Evolutionary conservation across 345 rosid species (phyloP).

Genomic region (Brassica nigra): DNA sequence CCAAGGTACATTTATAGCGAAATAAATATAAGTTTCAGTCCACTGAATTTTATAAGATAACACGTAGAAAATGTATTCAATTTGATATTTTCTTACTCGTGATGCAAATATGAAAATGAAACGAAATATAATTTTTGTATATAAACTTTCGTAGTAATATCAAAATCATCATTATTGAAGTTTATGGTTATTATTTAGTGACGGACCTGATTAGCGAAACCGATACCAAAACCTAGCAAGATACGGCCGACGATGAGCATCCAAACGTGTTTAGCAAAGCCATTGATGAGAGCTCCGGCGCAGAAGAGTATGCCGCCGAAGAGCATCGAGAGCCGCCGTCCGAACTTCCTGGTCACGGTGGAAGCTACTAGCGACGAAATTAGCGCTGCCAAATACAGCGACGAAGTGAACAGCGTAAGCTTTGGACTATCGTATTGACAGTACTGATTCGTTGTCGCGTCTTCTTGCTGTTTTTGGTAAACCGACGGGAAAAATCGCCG

Average conservation of each 20-base stretch:
- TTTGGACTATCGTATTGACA: conserved; percentile 74
- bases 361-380: conserved; percentile 79
- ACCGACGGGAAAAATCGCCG: conserved; percentile 72
- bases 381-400: conserved; percentile 86
- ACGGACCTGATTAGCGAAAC: conserved; percentile 95
- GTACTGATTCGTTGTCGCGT: conserved; percentile 61
- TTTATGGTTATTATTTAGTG: background rate
- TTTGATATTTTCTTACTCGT: background rate
- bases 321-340: conserved; percentile 85
- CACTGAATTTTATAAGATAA: background rate
- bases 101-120: background rate
- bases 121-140: background rate
- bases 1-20: conserved; percentile 29
- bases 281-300: conserved; percentile 87
- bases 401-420: conserved; percentile 88
- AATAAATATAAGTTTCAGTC: background rate
- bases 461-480: conserved; percentile 49
- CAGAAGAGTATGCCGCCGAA: conserved; percentile 85
- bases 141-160: background rate
- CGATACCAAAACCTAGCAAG: conserved; percentile 93
- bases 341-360: conserved; percentile 69
- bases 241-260: conserved; percentile 92
- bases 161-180: conserved; percentile 1
- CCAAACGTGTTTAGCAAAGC: conserved; percentile 76
- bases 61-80: background rate